Conservation (phyloP, 169 alveolate species). For the Amoebophrya sp. region DNA sequence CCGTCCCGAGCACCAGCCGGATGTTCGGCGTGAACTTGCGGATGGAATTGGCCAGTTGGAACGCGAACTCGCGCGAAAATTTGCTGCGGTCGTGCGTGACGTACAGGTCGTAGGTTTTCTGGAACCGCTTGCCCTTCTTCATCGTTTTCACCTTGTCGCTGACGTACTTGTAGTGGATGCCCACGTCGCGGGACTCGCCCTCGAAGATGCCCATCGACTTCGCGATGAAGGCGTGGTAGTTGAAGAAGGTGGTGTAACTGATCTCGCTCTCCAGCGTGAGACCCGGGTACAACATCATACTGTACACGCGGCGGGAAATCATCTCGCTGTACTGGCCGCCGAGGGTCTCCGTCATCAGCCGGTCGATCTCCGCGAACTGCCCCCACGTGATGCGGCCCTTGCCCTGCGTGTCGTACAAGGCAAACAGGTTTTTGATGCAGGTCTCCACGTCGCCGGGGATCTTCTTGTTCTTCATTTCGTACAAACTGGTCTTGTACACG, state of each 20-base stretch:
- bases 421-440: slow-evolving; percentile 47
- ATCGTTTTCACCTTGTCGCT: slow-evolving; percentile 50
- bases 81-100: slow-evolving; percentile 34
- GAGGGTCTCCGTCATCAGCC: slow-evolving; percentile 48
- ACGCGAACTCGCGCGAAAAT: not conserved
- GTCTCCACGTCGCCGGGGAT: slow-evolving; percentile 49
- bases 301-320: slow-evolving; percentile 50
- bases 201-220: slow-evolving; percentile 27
- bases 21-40: slow-evolving; percentile 39
- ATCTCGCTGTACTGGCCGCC: slow-evolving; percentile 54
- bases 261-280: slow-evolving; percentile 51
- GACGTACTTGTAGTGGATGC: slow-evolving; percentile 51
- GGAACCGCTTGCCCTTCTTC: slow-evolving; percentile 52
- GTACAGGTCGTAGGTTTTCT: slow-evolving; percentile 48
- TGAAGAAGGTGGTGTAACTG: slow-evolving; percentile 50
- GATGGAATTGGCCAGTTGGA: slow-evolving; percentile 17
- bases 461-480: slow-evolving; percentile 38
- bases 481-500: not conserved
- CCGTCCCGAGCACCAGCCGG: slow-evolving; percentile 39
- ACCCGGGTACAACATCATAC: slow-evolving; percentile 52
- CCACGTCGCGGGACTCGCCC: slow-evolving; percentile 43
- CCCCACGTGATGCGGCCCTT: slow-evolving; percentile 47
- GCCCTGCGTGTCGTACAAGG: slow-evolving; percentile 46
- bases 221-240: slow-evolving; percentile 42
- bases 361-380: slow-evolving; percentile 51